Percentiles rank a stretch among this genome's conserved stretches.
These are phyloP conservation scores for Neofusicoccum parvum DNA, from an alignment of 2,329 filamentous ascomycete species.

Conservation along the genomic window DNA sequence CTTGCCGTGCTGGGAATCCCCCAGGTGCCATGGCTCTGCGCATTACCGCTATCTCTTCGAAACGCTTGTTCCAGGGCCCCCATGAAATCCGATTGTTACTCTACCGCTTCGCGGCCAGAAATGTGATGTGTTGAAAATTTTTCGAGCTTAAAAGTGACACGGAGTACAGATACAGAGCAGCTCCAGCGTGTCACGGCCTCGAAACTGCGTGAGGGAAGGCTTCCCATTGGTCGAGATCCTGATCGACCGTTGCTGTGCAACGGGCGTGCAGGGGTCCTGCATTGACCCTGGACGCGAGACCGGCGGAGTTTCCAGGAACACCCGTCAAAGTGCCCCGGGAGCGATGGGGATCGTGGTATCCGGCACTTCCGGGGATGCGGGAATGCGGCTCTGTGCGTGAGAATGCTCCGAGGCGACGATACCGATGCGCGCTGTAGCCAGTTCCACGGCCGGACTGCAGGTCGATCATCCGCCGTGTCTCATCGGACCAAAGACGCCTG, in stretches of 20 bases:
- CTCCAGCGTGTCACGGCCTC: background rate
- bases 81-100: background rate
- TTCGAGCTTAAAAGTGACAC: conserved; percentile 10
- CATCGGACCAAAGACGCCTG: conserved; percentile 3
- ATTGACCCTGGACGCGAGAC: background rate
- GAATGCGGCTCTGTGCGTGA: conserved; percentile 8
- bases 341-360: background rate
- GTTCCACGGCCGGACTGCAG: background rate
- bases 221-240: conserved; percentile 5
- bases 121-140: conserved; percentile 6
- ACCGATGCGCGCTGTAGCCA: background rate
- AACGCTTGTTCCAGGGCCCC: background rate
- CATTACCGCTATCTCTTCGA: conserved; percentile 12
- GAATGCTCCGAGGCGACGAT: background rate
- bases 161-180: background rate
- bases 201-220: background rate
- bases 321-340: background rate
- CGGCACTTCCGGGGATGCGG: background rate
- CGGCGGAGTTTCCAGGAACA: background rate
- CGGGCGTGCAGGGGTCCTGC: background rate
- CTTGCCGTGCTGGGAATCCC: background rate
- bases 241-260: conserved; percentile 12
- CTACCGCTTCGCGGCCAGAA: conserved; percentile 2
- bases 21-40: background rate
- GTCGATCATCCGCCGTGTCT: conserved; percentile 13